Evolutionary conservation across 2,329 filamentous ascomycete species (phyloP), one percentile per base, ranked within the genome.

Genomic region (Blastomyces emzantsi): DNA sequence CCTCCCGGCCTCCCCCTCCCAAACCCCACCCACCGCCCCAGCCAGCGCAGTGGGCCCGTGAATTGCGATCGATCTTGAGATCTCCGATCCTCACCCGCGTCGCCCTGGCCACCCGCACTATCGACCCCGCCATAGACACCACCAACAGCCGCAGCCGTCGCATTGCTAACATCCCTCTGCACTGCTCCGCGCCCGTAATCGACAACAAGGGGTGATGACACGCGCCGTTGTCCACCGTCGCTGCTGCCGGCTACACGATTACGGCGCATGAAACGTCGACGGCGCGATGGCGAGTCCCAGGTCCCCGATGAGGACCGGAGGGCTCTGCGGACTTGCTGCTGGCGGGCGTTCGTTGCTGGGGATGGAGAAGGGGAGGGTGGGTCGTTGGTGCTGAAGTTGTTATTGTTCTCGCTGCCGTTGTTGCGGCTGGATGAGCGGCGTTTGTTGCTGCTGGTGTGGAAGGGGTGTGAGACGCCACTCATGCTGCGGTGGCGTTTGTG

Each of bases 401-500:
- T 45, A 45, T 54, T 33, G 28, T 54, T 54, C 28, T 54, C 51
- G 11, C 15, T 13, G 43, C 17, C n/a, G 30, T 51, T 47, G 33
- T 8, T 11, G 28, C 30, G 45, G 19, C 60, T 13, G 28, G 39
- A 52, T 30, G 45, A 51, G 7, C 43, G 36, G 15, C 19, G 22
- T n/a, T 47, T 60, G 47, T 25, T 60, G 22, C 36, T 52, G 22
- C 43, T 47, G 56, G 52, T 25, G 64, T 45, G 54, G 9, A 47
- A 60, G 22, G 41, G 36, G 30, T 51, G 39, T 3, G 56, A 22
- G 22, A 52, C 28, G 60, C 51, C 52, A 60, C 60, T 63, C 22
- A 56, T 67, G 47, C 63, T 66, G 25, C 61, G 61, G 41, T 63
- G 55, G 15, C 47, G 56, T 55, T 30, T 58, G 28, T 63, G 41